A percentile compares a stretch with the other conserved stretches of the same genome.
Conservation (phyloP, 169 alveolate species). For the Eimeria acervulina region DNA sequence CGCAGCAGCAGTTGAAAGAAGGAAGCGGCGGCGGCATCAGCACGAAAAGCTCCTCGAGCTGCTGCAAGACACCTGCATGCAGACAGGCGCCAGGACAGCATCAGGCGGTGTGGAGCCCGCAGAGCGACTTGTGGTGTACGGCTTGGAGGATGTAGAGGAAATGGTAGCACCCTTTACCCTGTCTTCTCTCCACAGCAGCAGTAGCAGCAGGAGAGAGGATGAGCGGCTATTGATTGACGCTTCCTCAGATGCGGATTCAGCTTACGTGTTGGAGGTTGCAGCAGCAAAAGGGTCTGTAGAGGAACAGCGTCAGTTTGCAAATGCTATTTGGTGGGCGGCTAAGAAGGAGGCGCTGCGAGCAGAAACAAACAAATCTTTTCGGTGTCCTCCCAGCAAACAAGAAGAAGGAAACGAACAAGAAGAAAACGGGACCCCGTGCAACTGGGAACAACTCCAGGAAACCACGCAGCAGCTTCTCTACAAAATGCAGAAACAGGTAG, state of each 20-base stretch:
- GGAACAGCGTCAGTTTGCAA: background rate
- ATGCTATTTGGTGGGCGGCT: slow-evolving; percentile 25
- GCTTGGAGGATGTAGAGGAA: slow-evolving; percentile 58
- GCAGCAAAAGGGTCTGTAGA: background rate
- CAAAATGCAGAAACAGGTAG: slow-evolving; percentile 10
- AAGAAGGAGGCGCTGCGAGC: slow-evolving; percentile 16
- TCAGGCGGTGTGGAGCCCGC: background rate
- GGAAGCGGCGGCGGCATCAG: slow-evolving; percentile 15
- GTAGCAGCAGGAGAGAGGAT: slow-evolving; percentile 11
- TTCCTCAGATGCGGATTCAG: background rate
- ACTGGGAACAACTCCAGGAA: slow-evolving; percentile 1
- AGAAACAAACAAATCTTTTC: background rate
- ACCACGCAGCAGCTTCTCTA: background rate
- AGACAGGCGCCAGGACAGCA: background rate
- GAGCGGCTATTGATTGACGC: background rate
- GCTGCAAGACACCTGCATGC: slow-evolving; percentile 34
- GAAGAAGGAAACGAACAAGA: background rate
- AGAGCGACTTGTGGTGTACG: slow-evolving; percentile 26
- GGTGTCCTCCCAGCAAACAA: background rate
- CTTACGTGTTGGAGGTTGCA: background rate
- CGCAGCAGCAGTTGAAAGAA: background rate
- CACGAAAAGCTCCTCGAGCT: background rate
- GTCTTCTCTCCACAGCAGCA: slow-evolving; percentile 52
- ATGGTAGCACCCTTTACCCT: slow-evolving; percentile 46
- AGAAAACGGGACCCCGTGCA: background rate